Evolutionary conservation across 352 stramenopile genomes (phyloP).

Genomic region (Globisporangium apiculatum): DNA sequence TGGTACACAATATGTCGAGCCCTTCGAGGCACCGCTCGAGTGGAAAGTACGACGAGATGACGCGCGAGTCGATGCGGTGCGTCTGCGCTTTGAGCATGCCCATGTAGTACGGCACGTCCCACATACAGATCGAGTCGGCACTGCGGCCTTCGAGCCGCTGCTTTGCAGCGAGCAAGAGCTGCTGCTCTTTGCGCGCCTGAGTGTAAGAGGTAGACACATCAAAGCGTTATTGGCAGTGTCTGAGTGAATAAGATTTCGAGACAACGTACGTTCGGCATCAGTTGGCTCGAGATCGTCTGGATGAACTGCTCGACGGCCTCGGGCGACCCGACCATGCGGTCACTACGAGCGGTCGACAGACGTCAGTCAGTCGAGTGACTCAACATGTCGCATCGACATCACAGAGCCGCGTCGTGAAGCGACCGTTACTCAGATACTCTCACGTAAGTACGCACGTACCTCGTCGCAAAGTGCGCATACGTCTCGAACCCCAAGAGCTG

Average conservation of each 20-base stretch:
- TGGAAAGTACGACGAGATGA: slow-evolving; percentile 87
- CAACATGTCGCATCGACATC: not conserved
- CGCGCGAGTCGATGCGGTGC: slow-evolving; percentile 69
- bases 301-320: slow-evolving; percentile 68
- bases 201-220: not conserved
- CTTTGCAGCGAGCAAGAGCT: slow-evolving; percentile 59
- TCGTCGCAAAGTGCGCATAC: slow-evolving; percentile 88
- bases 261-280: slow-evolving; percentile 61
- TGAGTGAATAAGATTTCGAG: not conserved
- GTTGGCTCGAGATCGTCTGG: slow-evolving; percentile 39
- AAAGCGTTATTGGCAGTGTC: not conserved
- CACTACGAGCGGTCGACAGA: slow-evolving; percentile 17
- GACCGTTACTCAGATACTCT: too few species aligned
- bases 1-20: slow-evolving; percentile 79
- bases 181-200: slow-evolving; percentile 48
- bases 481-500: slow-evolving; percentile 83
- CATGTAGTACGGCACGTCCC: slow-evolving; percentile 95
- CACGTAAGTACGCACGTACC: slow-evolving; percentile 33
- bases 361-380: not conserved
- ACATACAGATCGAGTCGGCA: slow-evolving; percentile 75
- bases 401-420: too few species aligned
- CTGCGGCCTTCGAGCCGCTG: slow-evolving; percentile 38
- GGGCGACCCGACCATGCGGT: slow-evolving; percentile 83
- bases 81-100: slow-evolving; percentile 73
- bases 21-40: slow-evolving; percentile 89